Percentiles rank a stretch among this genome's conserved stretches.
phyloP scores from a whole-genome alignment of 352 stramenopile species.

The Aphanomyces invadans region DNA sequence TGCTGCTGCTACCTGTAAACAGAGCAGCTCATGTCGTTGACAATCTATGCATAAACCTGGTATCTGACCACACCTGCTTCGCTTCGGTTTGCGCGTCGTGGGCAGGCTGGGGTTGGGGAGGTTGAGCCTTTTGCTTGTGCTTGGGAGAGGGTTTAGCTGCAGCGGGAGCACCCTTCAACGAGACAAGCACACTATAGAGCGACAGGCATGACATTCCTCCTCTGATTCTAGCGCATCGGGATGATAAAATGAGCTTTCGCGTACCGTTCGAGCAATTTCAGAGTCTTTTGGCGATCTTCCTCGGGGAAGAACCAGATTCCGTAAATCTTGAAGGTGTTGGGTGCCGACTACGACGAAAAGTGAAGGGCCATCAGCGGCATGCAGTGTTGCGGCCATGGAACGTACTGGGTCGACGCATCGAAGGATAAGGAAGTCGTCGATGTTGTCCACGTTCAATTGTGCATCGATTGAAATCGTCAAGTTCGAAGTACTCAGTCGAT shows the following conservation, averaged over 20 bases:
- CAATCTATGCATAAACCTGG: too few relatives aligned
- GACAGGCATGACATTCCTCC: too few relatives aligned
- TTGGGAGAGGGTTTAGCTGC: not conserved
- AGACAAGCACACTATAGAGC: slow-evolving; percentile 28
- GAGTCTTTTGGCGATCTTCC: slow-evolving; percentile 73
- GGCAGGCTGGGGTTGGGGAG: slow-evolving; percentile 13
- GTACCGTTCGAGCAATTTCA: slow-evolving; percentile 62
- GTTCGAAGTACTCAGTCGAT: slow-evolving; percentile 83
- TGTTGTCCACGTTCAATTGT: slow-evolving; percentile 66
- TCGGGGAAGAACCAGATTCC: slow-evolving; percentile 84
- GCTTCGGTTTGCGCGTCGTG: not conserved
- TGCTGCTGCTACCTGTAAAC: not conserved
- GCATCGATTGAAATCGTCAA: slow-evolving; percentile 70
- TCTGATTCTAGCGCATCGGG: too few relatives aligned
- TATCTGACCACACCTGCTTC: slow-evolving; percentile 13
- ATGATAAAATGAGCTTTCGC: slow-evolving; percentile 41
- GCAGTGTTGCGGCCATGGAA: slow-evolving; percentile 6
- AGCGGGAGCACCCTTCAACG: slow-evolving; percentile 2
- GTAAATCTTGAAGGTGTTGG: slow-evolving; percentile 71
- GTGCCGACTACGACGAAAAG: slow-evolving; percentile 31
- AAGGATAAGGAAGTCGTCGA: slow-evolving; percentile 81
- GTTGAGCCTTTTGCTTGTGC: slow-evolving; percentile 19
- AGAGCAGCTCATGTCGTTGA: slow-evolving; percentile 22
- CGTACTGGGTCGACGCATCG: slow-evolving; percentile 52
- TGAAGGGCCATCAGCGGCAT: not conserved